A percentile compares a stretch with the other conserved stretches of the same genome.
Evolutionary conservation across 1,139 yeast genomes (phyloP).

Genomic region (Taphrina betulina): DNA sequence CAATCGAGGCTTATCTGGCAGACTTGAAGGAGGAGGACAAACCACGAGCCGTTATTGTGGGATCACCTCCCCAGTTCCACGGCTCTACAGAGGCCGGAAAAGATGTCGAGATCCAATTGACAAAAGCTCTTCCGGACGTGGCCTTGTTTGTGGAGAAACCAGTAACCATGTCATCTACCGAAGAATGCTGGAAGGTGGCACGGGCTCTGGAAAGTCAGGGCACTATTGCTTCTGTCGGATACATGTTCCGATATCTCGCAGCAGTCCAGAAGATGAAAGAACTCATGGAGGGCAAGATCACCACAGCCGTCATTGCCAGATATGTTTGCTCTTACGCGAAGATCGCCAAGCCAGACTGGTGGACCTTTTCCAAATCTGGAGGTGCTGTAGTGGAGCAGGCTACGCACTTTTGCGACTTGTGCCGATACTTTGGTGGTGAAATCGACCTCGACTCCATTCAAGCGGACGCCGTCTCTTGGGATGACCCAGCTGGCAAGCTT

Average conservation of each 20-base stretch:
- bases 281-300: constrained; percentile 38
- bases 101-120: constrained; percentile 37
- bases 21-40: constrained; percentile 32
- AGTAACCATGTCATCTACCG: constrained; percentile 38
- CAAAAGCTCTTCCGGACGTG: constrained; percentile 35
- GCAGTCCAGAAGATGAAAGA: constrained; percentile 39
- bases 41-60: constrained; percentile 38
- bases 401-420: constrained; percentile 39
- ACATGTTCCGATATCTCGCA: constrained; percentile 40
- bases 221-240: constrained; percentile 38
- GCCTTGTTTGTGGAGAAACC: constrained; percentile 39
- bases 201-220: constrained; percentile 27
- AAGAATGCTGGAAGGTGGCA: constrained; percentile 37
- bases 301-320: constrained; percentile 37
- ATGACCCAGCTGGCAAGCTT: constrained; percentile 39
- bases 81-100: constrained; percentile 38
- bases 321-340: constrained; percentile 39
- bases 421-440: constrained; percentile 39
- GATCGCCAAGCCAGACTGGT: constrained; percentile 38
- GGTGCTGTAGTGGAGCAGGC: constrained; percentile 40
- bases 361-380: constrained; percentile 39
- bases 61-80: constrained; percentile 39
- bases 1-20: constrained; percentile 35
- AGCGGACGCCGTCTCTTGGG: constrained; percentile 37
- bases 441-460: constrained; percentile 37